A percentile compares a stretch with the other conserved stretches of the same genome.
Evolutionary conservation across 1,284 basidiomycete species (phyloP).

Genomic region (Porodaedalea pini): DNA sequence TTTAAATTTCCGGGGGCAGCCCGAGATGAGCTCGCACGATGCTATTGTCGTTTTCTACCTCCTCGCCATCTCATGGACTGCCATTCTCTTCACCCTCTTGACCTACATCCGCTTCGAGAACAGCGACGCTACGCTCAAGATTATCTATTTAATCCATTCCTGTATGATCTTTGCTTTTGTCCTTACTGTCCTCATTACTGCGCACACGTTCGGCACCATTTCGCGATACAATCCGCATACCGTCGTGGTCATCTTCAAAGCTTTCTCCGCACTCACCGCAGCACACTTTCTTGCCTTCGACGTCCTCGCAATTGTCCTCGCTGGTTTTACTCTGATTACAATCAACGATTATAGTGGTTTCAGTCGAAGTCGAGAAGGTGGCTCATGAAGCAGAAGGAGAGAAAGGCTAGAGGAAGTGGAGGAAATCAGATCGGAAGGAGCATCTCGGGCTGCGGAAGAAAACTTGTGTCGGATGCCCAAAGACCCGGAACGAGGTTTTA

Average conservation of each 20-base stretch:
- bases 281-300: constrained; percentile 25
- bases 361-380: too few relatives aligned
- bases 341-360: background rate
- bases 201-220: constrained; percentile 23
- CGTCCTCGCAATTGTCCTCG: constrained; percentile 9
- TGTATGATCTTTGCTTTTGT: constrained; percentile 28
- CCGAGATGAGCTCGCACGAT: constrained; percentile 30
- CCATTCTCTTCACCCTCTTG: constrained; percentile 24
- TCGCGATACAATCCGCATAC: constrained; percentile 26
- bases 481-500: too few relatives aligned
- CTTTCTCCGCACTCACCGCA: constrained; percentile 25
- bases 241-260: constrained; percentile 26
- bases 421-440: too few relatives aligned
- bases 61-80: constrained; percentile 21
- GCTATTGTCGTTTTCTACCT: constrained; percentile 12
- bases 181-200: constrained; percentile 25
- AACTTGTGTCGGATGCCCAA: too few relatives aligned
- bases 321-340: constrained; percentile 13
- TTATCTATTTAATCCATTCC: constrained; percentile 25
- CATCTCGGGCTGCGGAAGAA: too few relatives aligned
- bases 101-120: constrained; percentile 22
- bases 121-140: constrained; percentile 10
- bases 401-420: background rate
- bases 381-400: too few relatives aligned
- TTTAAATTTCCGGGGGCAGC: constrained; percentile 25